Percentiles rank a stretch among this genome's conserved stretches.
Evolutionary conservation across 805 yeast species (phyloP).

Genomic region (Phaffomyces thermotolerans): DNA sequence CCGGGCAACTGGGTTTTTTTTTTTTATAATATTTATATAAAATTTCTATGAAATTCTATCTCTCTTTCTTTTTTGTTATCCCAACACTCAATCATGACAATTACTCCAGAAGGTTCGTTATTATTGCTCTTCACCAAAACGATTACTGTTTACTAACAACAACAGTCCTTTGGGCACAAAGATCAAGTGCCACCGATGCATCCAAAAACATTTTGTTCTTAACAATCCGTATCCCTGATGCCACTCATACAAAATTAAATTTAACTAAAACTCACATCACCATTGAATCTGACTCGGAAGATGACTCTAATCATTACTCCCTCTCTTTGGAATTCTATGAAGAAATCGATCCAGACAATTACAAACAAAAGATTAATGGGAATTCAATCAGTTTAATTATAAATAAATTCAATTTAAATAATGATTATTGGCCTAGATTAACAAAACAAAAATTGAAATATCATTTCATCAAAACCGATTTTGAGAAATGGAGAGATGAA

Average conservation of each 20-base stretch:
- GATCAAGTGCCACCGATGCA: slow-evolving; percentile 69
- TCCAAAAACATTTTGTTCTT: slow-evolving; percentile 69
- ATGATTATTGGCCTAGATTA: slow-evolving; percentile 93
- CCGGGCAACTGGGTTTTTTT: not conserved
- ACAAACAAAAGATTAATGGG: slow-evolving; percentile 51
- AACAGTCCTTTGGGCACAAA: slow-evolving; percentile 89
- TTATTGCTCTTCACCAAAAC: no score
- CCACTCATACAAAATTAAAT: slow-evolving; percentile 52
- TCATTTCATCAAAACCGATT: slow-evolving; percentile 85
- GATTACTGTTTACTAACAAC: no score
- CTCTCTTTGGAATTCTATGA: slow-evolving; percentile 69
- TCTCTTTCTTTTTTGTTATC: not conserved
- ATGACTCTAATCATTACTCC: slow-evolving; percentile 41
- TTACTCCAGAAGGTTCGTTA: slow-evolving; percentile 12
- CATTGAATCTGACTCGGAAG: slow-evolving; percentile 45
- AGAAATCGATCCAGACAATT: slow-evolving; percentile 60
- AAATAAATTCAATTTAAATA: slow-evolving; percentile 58
- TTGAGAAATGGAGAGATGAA: slow-evolving; percentile 97
- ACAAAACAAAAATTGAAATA: slow-evolving; percentile 78
- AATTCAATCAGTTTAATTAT: slow-evolving; percentile 52
- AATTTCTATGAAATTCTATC: not conserved
- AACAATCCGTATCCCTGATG: slow-evolving; percentile 69
- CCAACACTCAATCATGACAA: not conserved
- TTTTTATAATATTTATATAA: not conserved
- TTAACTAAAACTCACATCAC: slow-evolving; percentile 49